A percentile compares a stretch with the other conserved stretches of the same genome.
Evolutionary conservation across 768 basidiomycete genomes (phyloP).

Genomic region (Russula griseocarnosa): DNA sequence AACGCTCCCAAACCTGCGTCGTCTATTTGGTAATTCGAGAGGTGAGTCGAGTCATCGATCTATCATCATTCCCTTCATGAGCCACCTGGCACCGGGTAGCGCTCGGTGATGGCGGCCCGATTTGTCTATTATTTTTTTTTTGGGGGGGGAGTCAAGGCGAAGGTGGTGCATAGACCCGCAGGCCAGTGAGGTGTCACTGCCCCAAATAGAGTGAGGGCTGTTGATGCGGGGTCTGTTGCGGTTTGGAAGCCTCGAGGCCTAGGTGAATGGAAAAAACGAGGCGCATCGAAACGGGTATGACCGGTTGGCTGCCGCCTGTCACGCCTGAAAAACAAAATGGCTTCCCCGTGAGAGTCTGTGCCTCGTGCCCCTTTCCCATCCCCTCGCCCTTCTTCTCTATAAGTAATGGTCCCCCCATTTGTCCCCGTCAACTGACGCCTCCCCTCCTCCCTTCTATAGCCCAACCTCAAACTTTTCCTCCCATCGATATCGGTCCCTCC

Average conservation of each 20-base stretch:
- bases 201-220: not conserved
- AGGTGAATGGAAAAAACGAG: constrained; percentile 15
- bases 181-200: not conserved
- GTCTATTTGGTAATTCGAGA: not conserved
- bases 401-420: constrained; percentile 4
- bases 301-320: constrained; percentile 20
- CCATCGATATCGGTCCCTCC: constrained; percentile 26
- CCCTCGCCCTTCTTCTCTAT: constrained; percentile 19
- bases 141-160: constrained; percentile 12
- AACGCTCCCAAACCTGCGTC: not conserved
- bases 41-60: constrained; percentile 23
- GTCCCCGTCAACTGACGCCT: constrained; percentile 18
- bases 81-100: constrained; percentile 20
- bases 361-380: constrained; percentile 15
- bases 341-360: constrained; percentile 20
- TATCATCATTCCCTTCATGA: constrained; percentile 5
- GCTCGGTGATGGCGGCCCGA: constrained; percentile 26
- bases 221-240: not conserved
- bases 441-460: constrained; percentile 25
- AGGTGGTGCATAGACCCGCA: constrained; percentile 2
- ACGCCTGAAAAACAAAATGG: constrained; percentile 14
- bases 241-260: constrained; percentile 18
- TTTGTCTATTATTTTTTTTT: constrained; percentile 12
- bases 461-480: constrained; percentile 8
- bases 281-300: constrained; percentile 16